Percentiles rank a stretch among this genome's conserved stretches.
phyloP scores from a whole-genome alignment of 2,329 filamentous ascomycete species.

The Cordyceps fumosorosea region DNA sequence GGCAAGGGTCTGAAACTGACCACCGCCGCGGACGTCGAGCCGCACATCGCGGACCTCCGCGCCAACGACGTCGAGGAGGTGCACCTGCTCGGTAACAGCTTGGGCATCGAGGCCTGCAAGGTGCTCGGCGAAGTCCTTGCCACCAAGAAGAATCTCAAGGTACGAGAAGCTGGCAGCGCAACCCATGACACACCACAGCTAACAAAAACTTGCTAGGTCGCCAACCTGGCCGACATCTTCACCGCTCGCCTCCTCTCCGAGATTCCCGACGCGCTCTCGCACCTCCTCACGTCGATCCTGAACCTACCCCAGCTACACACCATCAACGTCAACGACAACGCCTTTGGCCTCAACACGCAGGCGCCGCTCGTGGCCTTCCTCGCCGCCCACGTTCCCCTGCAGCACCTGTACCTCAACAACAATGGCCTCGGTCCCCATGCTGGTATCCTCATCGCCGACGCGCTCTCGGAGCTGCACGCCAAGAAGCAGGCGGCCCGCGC shows the following conservation, averaged over 20 bases:
- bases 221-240: conserved; percentile 96
- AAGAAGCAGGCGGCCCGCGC: conserved; percentile 77
- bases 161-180: conserved; percentile 29
- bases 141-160: conserved; percentile 76
- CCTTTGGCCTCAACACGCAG: conserved; percentile 92
- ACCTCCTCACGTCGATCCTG: conserved; percentile 78
- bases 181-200: neutral
- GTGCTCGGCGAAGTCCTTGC: conserved; percentile 76
- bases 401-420: conserved; percentile 95
- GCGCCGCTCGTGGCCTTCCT: conserved; percentile 91
- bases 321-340: conserved; percentile 95
- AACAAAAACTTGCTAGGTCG: conserved; percentile 44
- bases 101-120: conserved; percentile 83
- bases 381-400: conserved; percentile 77
- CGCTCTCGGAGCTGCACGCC: conserved; percentile 72
- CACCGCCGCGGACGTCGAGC: conserved; percentile 77
- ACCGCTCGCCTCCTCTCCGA: conserved; percentile 88
- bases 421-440: conserved; percentile 92
- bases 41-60: conserved; percentile 70
- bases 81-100: conserved; percentile 80
- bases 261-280: conserved; percentile 83
- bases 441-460: conserved; percentile 81
- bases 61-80: conserved; percentile 79
- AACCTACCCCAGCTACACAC: conserved; percentile 82
- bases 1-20: conserved; percentile 90